These are phyloP conservation scores for Salvia miltiorrhiza DNA, from an alignment of 257 asterid species.

Conservation along the genomic window DNA sequence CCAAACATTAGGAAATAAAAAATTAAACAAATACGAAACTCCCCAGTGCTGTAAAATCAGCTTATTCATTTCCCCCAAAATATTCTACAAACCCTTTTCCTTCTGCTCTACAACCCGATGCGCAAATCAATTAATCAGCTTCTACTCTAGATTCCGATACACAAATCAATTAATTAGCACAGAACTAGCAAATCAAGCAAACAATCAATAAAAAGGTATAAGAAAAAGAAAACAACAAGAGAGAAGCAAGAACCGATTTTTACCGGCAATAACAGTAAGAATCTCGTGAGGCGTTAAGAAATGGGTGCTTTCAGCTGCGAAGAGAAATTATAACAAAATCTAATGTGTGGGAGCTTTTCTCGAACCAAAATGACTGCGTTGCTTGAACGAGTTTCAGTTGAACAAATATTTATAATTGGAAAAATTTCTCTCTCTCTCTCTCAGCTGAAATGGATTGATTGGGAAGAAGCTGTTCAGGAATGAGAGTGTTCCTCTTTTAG, in stretches of 20 bases:
- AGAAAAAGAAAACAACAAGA: not conserved
- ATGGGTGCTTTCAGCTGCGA: not conserved
- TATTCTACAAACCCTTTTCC: not conserved
- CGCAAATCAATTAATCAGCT: not conserved
- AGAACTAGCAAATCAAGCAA: slow-evolving; percentile 1
- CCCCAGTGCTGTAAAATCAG: not conserved
- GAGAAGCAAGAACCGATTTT: not conserved
- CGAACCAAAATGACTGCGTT: not conserved
- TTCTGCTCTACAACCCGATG: not conserved
- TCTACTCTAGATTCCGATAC: not conserved
- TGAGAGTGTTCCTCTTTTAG: not conserved
- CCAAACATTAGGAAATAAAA: not conserved
- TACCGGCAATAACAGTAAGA: slow-evolving; percentile 7
- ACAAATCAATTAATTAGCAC: not conserved
- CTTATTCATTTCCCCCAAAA: not conserved
- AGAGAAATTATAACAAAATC: not conserved
- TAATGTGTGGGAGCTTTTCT: not conserved
- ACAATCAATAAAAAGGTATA: not conserved
- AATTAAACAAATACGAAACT: too few relatives aligned
- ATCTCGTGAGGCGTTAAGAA: slow-evolving; percentile 4
- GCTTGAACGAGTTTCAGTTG: not conserved
- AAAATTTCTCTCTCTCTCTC: not conserved
- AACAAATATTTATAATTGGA: not conserved
- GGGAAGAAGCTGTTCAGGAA: not conserved
- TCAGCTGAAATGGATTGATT: not conserved